A percentile compares a stretch with the other conserved stretches of the same genome.
Conservation (phyloP, 2,329 filamentous ascomycete genomes). For the Phaeoacremonium minimum region DNA sequence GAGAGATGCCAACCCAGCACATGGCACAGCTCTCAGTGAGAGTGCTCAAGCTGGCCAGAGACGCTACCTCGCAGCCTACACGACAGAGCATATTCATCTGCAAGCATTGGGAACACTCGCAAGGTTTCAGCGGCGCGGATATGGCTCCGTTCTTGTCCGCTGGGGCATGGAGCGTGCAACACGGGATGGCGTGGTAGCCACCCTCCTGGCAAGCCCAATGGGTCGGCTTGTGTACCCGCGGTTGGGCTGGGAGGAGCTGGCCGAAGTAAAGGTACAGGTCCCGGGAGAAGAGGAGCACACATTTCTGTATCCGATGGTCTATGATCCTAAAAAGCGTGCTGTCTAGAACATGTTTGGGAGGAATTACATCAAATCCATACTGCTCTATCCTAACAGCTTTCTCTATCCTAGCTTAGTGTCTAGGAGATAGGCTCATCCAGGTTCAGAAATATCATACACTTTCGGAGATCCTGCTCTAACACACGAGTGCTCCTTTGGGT, state of each 20-base stretch:
- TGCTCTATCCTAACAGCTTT: too few relatives aligned
- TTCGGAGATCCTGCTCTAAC: too few relatives aligned
- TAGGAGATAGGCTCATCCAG: too few relatives aligned
- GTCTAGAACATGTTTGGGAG: too few relatives aligned
- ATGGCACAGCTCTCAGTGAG: background rate
- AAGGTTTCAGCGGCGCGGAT: background rate
- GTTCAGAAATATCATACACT: too few relatives aligned
- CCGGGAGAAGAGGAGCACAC: conserved; percentile 4
- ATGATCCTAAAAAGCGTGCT: conserved; percentile 1
- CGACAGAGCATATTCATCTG: conserved; percentile 2
- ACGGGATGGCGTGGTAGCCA: conserved; percentile 2
- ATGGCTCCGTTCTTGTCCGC: background rate
- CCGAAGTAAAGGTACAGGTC: conserved; percentile 3
- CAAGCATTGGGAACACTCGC: conserved; percentile 3
- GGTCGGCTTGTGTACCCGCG: conserved; percentile 5
- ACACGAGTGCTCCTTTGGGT: conserved; percentile 13
- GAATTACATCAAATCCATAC: too few relatives aligned
- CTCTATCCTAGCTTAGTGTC: too few relatives aligned
- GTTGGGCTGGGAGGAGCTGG: conserved; percentile 3
- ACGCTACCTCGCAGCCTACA: background rate
- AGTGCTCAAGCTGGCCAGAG: background rate
- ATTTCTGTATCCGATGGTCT: conserved; percentile 5
- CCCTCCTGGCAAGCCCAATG: conserved; percentile 2
- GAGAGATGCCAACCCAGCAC: conserved; percentile 2
- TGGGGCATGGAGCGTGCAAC: conserved; percentile 6